Evolutionary conservation across 2,329 filamentous ascomycete genomes (phyloP), one percentile per base, ranked within the genome.

Genomic region (Neofusicoccum kwambonambiense): DNA sequence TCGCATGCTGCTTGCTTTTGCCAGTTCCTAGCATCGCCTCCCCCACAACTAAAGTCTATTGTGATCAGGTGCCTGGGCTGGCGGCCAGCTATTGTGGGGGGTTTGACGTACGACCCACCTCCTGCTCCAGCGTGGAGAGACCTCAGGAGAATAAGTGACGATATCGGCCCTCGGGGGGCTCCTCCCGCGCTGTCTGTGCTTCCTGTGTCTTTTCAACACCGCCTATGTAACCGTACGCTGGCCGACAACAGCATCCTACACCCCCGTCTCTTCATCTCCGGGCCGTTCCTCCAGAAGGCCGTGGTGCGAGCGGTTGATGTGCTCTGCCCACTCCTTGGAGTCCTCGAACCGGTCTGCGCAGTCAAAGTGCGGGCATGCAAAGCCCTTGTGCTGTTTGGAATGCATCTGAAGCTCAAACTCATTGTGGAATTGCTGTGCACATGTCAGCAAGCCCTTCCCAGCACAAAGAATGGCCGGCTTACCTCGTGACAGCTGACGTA

Each of bases 401-500:
- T 68, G 66, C 34, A 54, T 31, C 27, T 49, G 65, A n/a, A 69
- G 68, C 42, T 70, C 65, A 12, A 13, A 42, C 34, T 54, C 42
- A 44, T 66, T 67, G 27, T 67, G 62, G 62, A 71, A 70, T 19
- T 65, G 65, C 69, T 71, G 51, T 35, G 12, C 39, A 42, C 45
- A 1, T 19, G 64, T 70, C 58, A 65, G 68, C 56, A 41, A 3
- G 11, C n/a, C n/a, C 4, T 2, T 31, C 42, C 42, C 15, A 15
- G 22, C 4, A 42, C 37, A 56, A 39, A 27, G n/a, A 34, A 12
- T 42, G 51, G 17, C 15, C 2, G 27, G 62, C 65, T 51, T 60
- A 69, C 69, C 69, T 71, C 54, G 44, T 70, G 70, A 31, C 69
- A 72, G 54, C 64, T 69, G n/a, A 69, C 62, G 67, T 69, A 71